Evolutionary conservation across 2,329 filamentous ascomycete species (phyloP).

Genomic region (Trichoderma cornu-damae): DNA sequence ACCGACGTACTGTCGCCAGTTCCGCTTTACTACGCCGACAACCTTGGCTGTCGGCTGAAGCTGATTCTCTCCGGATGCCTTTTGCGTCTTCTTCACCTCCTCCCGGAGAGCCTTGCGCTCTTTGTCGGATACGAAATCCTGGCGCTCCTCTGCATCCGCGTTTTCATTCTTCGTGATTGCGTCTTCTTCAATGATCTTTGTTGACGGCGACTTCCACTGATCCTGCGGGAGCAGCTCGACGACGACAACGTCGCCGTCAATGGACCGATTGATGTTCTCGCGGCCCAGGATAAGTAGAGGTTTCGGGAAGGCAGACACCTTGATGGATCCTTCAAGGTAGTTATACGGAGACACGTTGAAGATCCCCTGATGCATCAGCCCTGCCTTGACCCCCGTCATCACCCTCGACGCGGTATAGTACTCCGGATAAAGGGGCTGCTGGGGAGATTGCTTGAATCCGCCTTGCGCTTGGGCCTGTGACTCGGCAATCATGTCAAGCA

Average conservation of each 20-base stretch:
- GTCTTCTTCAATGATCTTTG: conserved; percentile 93
- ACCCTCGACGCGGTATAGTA: conserved; percentile 86
- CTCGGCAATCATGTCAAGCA: conserved; percentile 91
- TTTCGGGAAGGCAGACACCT: conserved; percentile 85
- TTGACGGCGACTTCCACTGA: conserved; percentile 95
- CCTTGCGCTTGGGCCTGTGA: conserved; percentile 65
- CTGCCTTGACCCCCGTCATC: conserved; percentile 87
- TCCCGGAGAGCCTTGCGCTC: conserved; percentile 86
- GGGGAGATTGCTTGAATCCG: conserved; percentile 55
- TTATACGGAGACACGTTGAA: conserved; percentile 98
- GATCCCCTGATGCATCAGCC: conserved; percentile 84
- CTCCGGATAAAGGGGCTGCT: conserved; percentile 79
- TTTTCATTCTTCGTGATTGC: conserved; percentile 89
- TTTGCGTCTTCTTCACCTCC: conserved; percentile 81
- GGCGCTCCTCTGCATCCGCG: conserved; percentile 72
- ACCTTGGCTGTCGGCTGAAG: conserved; percentile 88
- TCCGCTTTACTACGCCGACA: conserved; percentile 87
- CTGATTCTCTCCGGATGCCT: conserved; percentile 66
- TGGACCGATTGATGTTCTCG: conserved; percentile 91
- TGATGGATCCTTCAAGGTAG: conserved; percentile 89
- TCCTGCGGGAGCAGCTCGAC: conserved; percentile 89
- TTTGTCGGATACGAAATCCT: conserved; percentile 76
- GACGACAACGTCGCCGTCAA: conserved; percentile 88
- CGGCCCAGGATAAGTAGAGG: conserved; percentile 81
- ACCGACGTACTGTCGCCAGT: conserved; percentile 97